phyloP scores from a whole-genome alignment of 208 protist genomes.

The Porcisia deanei region DNA sequence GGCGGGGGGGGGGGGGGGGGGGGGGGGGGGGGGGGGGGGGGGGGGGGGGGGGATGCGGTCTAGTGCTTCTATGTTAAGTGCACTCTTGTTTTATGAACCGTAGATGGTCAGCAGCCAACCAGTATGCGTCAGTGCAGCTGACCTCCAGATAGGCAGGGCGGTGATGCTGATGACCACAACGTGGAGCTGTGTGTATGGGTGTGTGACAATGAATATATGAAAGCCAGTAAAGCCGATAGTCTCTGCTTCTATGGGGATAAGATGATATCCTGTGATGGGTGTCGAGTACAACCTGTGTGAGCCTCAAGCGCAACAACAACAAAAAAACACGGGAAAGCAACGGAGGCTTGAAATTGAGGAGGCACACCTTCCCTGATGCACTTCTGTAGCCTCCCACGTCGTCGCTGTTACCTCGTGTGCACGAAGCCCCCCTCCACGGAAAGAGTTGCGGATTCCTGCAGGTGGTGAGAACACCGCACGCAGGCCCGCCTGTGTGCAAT shows the following conservation, averaged over 20 bases:
- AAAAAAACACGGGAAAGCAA: background rate
- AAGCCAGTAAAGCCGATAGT: background rate
- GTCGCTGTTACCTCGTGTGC: background rate
- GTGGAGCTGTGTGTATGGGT: slow-evolving; percentile 1
- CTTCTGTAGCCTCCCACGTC: background rate
- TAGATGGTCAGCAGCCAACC: background rate
- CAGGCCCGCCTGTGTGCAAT: background rate
- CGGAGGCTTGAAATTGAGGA: background rate
- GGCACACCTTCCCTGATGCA: background rate
- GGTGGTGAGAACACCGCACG: background rate
- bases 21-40: background rate
- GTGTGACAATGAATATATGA: slow-evolving; percentile 7
- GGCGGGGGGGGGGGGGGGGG: no score
- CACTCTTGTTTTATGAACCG: background rate
- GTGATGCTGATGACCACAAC: background rate
- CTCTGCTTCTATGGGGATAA: background rate
- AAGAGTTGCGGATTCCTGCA: background rate
- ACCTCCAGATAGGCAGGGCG: background rate
- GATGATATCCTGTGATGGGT: background rate
- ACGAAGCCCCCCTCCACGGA: background rate
- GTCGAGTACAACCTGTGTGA: background rate
- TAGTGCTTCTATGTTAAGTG: background rate
- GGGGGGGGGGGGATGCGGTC: background rate
- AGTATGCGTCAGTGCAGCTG: no score
- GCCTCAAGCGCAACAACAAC: background rate